A percentile compares a stretch with the other conserved stretches of the same genome.
These are phyloP conservation scores for Hypoxylon fragiforme DNA, from an alignment of 495 filamentous ascomycete species.

Conservation along the genomic window DNA sequence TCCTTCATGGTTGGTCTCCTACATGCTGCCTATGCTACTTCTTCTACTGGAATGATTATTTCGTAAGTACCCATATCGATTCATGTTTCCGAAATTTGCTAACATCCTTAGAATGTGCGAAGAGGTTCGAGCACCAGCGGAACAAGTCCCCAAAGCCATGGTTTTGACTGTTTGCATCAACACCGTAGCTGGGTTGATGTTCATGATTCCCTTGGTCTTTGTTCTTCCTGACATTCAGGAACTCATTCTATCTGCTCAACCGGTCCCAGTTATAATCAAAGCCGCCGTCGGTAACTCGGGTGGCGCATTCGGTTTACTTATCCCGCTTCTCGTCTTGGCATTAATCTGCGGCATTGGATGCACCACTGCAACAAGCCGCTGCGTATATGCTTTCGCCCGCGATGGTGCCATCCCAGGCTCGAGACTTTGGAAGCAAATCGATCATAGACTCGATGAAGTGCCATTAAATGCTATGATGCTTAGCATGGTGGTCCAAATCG, in stretches of 20 bases:
- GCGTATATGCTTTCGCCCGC: conserved; percentile 64
- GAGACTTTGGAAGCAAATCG: conserved; percentile 52
- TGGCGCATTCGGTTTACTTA: conserved; percentile 50
- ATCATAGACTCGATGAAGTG: conserved; percentile 51
- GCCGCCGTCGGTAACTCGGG: conserved; percentile 48
- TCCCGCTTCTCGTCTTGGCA: conserved; percentile 53
- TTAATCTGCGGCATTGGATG: conserved; percentile 66
- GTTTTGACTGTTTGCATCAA: conserved; percentile 54
- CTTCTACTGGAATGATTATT: conserved; percentile 58
- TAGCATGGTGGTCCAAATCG: conserved; percentile 50
- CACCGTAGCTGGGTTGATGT: conserved; percentile 51
- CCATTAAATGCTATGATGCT: conserved; percentile 58
- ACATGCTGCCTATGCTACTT: conserved; percentile 55
- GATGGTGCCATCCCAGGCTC: conserved; percentile 62
- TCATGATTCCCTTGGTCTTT: conserved; percentile 54
- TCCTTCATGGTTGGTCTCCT: conserved; percentile 53
- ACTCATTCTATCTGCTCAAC: conserved; percentile 49
- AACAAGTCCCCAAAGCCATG: conserved; percentile 57
- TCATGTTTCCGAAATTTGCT: no score
- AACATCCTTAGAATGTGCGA: conserved; percentile 51
- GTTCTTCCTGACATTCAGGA: conserved; percentile 50
- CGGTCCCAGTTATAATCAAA: conserved; percentile 51
- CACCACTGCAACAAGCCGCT: conserved; percentile 61
- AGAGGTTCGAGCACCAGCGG: conserved; percentile 51
- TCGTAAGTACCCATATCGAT: conserved; percentile 38